phyloP scores from a whole-genome alignment of 2,329 filamentous ascomycete genomes.

The Alternaria sp. region DNA sequence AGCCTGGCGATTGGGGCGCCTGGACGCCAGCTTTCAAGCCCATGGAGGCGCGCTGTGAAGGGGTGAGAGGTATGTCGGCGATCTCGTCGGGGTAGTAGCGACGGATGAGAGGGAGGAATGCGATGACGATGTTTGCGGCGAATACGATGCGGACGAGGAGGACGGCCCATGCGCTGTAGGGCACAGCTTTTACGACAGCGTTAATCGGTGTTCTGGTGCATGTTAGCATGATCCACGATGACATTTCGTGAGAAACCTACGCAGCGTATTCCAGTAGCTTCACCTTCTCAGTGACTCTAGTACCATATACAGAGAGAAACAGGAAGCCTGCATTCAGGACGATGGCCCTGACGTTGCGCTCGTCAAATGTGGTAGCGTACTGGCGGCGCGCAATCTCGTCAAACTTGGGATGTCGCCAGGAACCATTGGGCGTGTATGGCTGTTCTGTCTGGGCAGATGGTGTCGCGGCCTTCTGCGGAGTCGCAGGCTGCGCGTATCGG shows the following conservation, averaged over 20 bases:
- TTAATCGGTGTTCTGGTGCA: slow-evolving; percentile 45
- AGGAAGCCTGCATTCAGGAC: slow-evolving; percentile 69
- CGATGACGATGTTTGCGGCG: slow-evolving; percentile 69
- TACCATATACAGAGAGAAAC: slow-evolving; percentile 53
- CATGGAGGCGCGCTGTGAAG: slow-evolving; percentile 83
- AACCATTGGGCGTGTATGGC: slow-evolving; percentile 63
- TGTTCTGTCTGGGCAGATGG: slow-evolving; percentile 34
- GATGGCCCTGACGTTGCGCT: slow-evolving; percentile 75
- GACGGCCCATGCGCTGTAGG: slow-evolving; percentile 50
- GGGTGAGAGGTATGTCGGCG: slow-evolving; percentile 87
- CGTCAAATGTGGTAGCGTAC: slow-evolving; percentile 77
- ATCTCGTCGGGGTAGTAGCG: slow-evolving; percentile 70
- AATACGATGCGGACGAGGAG: slow-evolving; percentile 62
- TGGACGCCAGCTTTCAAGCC: slow-evolving; percentile 72
- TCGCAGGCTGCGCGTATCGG: slow-evolving; percentile 23
- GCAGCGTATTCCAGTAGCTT: slow-evolving; percentile 27
- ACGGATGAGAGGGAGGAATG: slow-evolving; percentile 75
- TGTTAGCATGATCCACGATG: slow-evolving; percentile 17
- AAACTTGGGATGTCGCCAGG: slow-evolving; percentile 89
- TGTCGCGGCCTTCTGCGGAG: slow-evolving; percentile 31
- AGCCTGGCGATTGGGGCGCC: slow-evolving; percentile 68
- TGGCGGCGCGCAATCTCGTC: slow-evolving; percentile 85
- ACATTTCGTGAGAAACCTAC: slow-evolving; percentile 20
- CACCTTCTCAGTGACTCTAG: slow-evolving; percentile 25
- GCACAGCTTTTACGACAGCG: slow-evolving; percentile 43